A percentile compares a stretch with the other conserved stretches of the same genome.
These are phyloP conservation scores for Lodderomyces margitis DNA, from an alignment of 1,139 yeast species.

Conservation along the genomic window DNA sequence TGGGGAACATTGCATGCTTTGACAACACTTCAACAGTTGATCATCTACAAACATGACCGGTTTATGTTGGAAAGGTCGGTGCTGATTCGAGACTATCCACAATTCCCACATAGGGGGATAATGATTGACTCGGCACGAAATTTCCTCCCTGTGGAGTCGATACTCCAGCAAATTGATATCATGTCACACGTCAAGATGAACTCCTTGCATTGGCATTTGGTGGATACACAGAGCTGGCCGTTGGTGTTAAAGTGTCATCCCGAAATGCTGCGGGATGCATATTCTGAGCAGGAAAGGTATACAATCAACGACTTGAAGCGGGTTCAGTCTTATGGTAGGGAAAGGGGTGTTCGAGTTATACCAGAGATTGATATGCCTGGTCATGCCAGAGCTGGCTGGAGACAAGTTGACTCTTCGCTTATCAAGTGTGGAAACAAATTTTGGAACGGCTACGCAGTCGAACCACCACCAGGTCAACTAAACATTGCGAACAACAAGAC, in stretches of 20 bases:
- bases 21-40: constrained; percentile 44
- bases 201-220: constrained; percentile 46
- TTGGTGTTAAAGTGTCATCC: constrained; percentile 35
- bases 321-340: constrained; percentile 35
- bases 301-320: constrained; percentile 29
- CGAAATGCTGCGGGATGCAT: constrained; percentile 45
- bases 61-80: constrained; percentile 36
- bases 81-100: constrained; percentile 36
- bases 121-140: constrained; percentile 47
- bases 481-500: constrained; percentile 37
- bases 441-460: constrained; percentile 32
- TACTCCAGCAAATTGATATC: constrained; percentile 40
- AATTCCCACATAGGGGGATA: constrained; percentile 44
- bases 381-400: constrained; percentile 48
- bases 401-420: constrained; percentile 31
- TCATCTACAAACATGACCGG: constrained; percentile 25
- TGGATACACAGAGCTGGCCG: constrained; percentile 51
- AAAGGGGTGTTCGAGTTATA: constrained; percentile 42
- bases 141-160: constrained; percentile 28
- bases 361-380: constrained; percentile 53
- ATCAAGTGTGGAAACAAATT: constrained; percentile 34
- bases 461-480: constrained; percentile 49
- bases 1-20: constrained; percentile 51
- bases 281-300: constrained; percentile 34
- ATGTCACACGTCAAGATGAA: constrained; percentile 45